Evolutionary conservation across 2,329 filamentous ascomycete species (phyloP), one percentile per base, ranked within the genome.

Genomic region (Fusarium acutatum): DNA sequence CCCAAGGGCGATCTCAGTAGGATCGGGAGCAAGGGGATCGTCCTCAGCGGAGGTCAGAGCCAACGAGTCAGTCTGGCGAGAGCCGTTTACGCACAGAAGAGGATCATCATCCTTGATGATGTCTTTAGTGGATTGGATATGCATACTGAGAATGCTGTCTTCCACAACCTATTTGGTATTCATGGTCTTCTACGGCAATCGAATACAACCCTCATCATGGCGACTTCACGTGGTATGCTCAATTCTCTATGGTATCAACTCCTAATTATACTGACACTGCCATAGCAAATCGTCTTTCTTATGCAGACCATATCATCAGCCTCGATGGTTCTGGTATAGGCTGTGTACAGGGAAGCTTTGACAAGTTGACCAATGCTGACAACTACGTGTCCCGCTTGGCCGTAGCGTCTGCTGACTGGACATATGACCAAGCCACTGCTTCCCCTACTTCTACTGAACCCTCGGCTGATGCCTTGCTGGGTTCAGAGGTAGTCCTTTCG

Each of bases 41-140:
- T 76, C 0, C 70, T 84, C 14, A 84, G 82, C 9, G 83, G 83
- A 28, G 83, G 83, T 0, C 82, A 84, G 64, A 81, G 78, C 12
- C 79, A 81, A 34, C 72, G 81, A 22, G 67, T 83, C 18, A 77
- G 76, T 15, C 69, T 82, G 1, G 79, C 81, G 1, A 66, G 80
- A 49, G 79, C 80, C 11, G 10, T 81, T 3, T 82, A 81, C 35
- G 75, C 81, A 1, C 71, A 75, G 4, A 73, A 76, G 18, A 46
- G 61, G 3, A 40, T 75, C 0, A 26, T 81, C 3, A 54, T 82
- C 0, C 44, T 82, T 0, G 81, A 82, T 43, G 81, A 82, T 37
- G 72, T 82, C 4, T 78, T 82, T 9, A 82, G 79, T 30, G 81
- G 79, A 0, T 63, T 82, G 2, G 81, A 82, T 57, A 67, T 75